Conservation (phyloP, 106 monocot genomes). For the Amphibolis antarctica region DNA sequence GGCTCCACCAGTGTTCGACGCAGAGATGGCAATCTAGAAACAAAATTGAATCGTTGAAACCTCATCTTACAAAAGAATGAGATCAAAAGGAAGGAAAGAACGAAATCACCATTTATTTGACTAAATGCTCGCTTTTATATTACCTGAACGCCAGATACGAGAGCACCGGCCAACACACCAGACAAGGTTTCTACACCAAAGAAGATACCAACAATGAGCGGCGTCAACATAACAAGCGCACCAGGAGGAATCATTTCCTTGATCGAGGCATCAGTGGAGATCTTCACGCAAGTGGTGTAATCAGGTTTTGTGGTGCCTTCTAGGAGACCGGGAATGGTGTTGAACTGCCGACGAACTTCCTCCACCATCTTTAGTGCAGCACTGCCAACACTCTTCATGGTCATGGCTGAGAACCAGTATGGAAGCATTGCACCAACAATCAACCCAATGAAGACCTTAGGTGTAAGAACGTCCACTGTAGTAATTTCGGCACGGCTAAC, state of each 20-base stretch:
- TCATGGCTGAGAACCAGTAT: conserved; percentile 76
- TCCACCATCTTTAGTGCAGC: conserved; percentile 71
- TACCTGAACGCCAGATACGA: conserved; percentile 63
- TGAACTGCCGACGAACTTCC: conserved; percentile 58
- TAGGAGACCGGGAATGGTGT: conserved; percentile 59
- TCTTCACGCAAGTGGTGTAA: conserved; percentile 59
- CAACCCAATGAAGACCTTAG: conserved; percentile 60
- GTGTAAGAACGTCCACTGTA: conserved; percentile 45
- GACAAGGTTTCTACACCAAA: conserved; percentile 62
- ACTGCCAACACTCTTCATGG: conserved; percentile 62
- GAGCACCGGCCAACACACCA: conserved; percentile 55
- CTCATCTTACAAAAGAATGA: no score
- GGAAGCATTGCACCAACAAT: conserved; percentile 71
- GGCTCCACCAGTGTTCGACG: conserved; percentile 55
- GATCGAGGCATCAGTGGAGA: conserved; percentile 58
- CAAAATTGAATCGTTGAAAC: no score
- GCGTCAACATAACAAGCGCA: conserved; percentile 57
- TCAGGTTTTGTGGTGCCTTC: conserved; percentile 50
- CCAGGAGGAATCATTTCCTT: conserved; percentile 68
- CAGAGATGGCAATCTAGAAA: conserved; percentile 47
- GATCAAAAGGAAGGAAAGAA: no score
- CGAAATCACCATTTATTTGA: neutral
- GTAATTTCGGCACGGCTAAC: conserved; percentile 47
- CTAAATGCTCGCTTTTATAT: neutral
- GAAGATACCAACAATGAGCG: conserved; percentile 43